Conservation (phyloP, 2,329 filamentous ascomycete species). For the Xylaria hypoxylon region DNA sequence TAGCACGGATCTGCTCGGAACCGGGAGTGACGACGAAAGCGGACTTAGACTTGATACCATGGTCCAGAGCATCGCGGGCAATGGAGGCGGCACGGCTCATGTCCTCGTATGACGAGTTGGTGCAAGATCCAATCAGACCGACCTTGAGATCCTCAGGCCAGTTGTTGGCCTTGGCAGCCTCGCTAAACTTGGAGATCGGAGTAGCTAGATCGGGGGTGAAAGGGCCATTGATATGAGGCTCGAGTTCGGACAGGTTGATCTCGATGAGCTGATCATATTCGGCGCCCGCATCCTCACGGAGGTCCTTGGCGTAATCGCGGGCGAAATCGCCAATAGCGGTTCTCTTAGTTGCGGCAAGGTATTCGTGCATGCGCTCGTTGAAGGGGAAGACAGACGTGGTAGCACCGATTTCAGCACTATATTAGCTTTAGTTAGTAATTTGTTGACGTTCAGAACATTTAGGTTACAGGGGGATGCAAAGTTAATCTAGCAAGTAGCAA, state of each 20-base stretch:
- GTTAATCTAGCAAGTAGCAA: background rate
- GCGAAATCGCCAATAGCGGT: constrained; percentile 91
- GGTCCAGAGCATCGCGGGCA: constrained; percentile 87
- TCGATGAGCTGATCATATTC: constrained; percentile 97
- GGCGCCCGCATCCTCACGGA: constrained; percentile 87
- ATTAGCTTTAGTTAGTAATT: constrained; percentile 37
- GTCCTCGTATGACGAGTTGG: constrained; percentile 87
- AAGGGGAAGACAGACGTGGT: constrained; percentile 97
- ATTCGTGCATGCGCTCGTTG: constrained; percentile 98
- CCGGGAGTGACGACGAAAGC: constrained; percentile 96
- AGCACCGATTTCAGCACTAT: constrained; percentile 76
- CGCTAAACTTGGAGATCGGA: constrained; percentile 96
- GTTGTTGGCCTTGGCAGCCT: constrained; percentile 91
- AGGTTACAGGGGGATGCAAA: background rate
- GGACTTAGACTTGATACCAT: constrained; percentile 93
- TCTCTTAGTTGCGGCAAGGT: constrained; percentile 91
- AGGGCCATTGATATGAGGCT: constrained; percentile 98
- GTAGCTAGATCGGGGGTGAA: constrained; percentile 99
- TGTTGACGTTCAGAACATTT: constrained; percentile 10
- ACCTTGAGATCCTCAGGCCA: constrained; percentile 98
- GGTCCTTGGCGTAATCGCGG: constrained; percentile 83
- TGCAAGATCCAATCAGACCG: constrained; percentile 97
- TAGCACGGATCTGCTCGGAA: constrained; percentile 95
- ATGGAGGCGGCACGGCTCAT: constrained; percentile 95
- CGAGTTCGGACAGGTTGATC: constrained; percentile 93